A percentile compares a stretch with the other conserved stretches of the same genome.
phyloP scores from a whole-genome alignment of 129 eudicot species.

The Escallonia rubra region DNA sequence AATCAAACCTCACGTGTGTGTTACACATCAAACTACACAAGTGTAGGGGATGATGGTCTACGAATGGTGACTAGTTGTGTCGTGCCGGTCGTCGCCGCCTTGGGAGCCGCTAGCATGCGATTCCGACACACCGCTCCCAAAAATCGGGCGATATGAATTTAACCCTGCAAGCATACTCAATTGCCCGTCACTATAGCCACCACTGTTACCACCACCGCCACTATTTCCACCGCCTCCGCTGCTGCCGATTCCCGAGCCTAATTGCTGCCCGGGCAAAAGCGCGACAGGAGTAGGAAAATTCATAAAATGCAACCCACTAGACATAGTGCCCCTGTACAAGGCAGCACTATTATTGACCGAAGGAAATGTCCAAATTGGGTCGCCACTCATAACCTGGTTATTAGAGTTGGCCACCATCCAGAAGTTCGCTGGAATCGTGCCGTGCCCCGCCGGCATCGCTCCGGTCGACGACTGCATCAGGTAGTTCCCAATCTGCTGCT shows the following conservation, averaged over 20 bases:
- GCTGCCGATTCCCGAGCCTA: constrained; percentile 25
- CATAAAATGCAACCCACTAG: constrained; percentile 92
- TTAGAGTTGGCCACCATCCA: constrained; percentile 88
- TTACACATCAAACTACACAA: constrained; percentile 61
- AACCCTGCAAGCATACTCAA: constrained; percentile 68
- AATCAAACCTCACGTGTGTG: constrained; percentile 85
- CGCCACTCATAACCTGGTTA: constrained; percentile 64
- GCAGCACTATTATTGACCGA: constrained; percentile 49
- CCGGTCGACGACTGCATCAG: constrained; percentile 62
- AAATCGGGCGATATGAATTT: constrained; percentile 46
- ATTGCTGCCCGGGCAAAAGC: constrained; percentile 55
- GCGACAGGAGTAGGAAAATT: constrained; percentile 85
- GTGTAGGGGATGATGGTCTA: constrained; percentile 16
- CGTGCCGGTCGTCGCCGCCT: constrained; percentile 53
- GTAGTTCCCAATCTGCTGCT: constrained; percentile 63
- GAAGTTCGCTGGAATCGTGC: constrained; percentile 78
- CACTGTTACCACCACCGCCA: constrained; percentile 21
- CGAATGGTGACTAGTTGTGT: constrained; percentile 55
- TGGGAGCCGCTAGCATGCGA: constrained; percentile 74
- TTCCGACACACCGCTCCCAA: constrained; percentile 55
- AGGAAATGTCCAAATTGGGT: constrained; percentile 89
- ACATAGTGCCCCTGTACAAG: constrained; percentile 71
- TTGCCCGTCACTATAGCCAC: constrained; percentile 61
- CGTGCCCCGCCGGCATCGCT: constrained; percentile 45
- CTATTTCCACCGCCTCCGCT: constrained; percentile 1